phyloP scores from a whole-genome alignment of 2,329 filamentous ascomycete species.

The Pseudocercospora fuligena region DNA sequence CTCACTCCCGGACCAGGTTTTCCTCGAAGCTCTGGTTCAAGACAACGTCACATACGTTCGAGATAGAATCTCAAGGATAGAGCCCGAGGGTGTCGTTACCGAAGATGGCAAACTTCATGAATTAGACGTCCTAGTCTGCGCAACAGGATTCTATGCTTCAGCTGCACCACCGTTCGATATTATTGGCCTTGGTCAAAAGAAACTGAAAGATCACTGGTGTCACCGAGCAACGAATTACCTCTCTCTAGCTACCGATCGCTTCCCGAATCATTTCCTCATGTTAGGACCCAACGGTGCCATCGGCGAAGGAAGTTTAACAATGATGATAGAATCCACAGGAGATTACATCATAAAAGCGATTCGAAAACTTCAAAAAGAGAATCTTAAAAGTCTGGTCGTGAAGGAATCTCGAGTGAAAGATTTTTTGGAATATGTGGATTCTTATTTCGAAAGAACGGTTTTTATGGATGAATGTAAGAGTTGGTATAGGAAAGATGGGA shows the following conservation, averaged over 20 bases:
- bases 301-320: conserved; percentile 29
- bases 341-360: conserved; percentile 52
- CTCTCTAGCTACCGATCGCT: conserved; percentile 32
- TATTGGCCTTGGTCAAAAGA: conserved; percentile 31
- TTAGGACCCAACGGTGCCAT: conserved; percentile 31
- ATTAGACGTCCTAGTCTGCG: conserved; percentile 40
- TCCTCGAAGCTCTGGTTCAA: conserved; percentile 54
- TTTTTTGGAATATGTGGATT: conserved; percentile 54
- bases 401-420: conserved; percentile 55
- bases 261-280: conserved; percentile 41
- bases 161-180: conserved; percentile 39
- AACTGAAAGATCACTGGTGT: conserved; percentile 45
- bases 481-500: conserved; percentile 25
- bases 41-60: conserved; percentile 54
- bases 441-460: conserved; percentile 55
- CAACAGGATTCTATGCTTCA: conserved; percentile 44
- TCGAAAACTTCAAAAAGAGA: conserved; percentile 50
- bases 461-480: conserved; percentile 24
- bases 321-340: conserved; percentile 28
- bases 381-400: conserved; percentile 46
- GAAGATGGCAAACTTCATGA: conserved; percentile 45
- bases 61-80: conserved; percentile 46
- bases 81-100: conserved; percentile 46
- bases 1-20: conserved; percentile 59
- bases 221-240: conserved; percentile 44